Percentiles rank a stretch among this genome's conserved stretches.
These are phyloP conservation scores for Silene uniflora DNA, from an alignment of 148 eudicot species.

Conservation along the genomic window DNA sequence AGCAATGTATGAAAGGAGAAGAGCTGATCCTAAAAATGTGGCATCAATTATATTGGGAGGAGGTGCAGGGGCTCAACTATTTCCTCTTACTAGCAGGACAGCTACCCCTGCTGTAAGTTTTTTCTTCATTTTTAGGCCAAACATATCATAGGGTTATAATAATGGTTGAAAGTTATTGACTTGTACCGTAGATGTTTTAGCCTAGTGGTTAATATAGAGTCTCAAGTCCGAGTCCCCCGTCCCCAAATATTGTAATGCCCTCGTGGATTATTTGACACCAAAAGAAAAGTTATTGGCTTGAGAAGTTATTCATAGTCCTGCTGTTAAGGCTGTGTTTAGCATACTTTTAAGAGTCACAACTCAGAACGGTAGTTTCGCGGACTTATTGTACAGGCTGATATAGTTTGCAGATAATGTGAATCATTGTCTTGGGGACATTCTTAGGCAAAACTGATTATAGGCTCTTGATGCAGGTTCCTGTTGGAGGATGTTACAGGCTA, in stretches of 20 bases:
- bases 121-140: not conserved
- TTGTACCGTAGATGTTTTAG: too few relatives aligned
- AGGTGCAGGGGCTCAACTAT: slow-evolving; percentile 83
- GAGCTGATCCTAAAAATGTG: slow-evolving; percentile 63
- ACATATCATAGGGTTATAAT: too few relatives aligned
- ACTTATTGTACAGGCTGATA: not conserved
- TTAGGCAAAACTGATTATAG: not conserved
- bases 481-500: slow-evolving; percentile 96
- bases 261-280: too few relatives aligned
- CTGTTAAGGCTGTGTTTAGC: too few relatives aligned
- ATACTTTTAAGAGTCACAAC: not conserved
- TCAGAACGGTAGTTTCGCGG: too few relatives aligned
- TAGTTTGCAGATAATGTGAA: slow-evolving; percentile 1
- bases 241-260: too few relatives aligned
- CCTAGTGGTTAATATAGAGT: too few relatives aligned
- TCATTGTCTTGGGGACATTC: not conserved
- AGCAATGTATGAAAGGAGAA: slow-evolving; percentile 40
- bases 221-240: too few relatives aligned
- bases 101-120: slow-evolving; percentile 92
- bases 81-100: slow-evolving; percentile 84
- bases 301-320: too few relatives aligned
- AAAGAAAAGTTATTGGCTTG: not conserved
- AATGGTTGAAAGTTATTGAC: not conserved
- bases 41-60: slow-evolving; percentile 89
- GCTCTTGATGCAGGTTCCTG: slow-evolving; percentile 67